These are phyloP conservation scores for Tubosaeta sp. DNA, from an alignment of 768 basidiomycete genomes.

Conservation along the genomic window DNA sequence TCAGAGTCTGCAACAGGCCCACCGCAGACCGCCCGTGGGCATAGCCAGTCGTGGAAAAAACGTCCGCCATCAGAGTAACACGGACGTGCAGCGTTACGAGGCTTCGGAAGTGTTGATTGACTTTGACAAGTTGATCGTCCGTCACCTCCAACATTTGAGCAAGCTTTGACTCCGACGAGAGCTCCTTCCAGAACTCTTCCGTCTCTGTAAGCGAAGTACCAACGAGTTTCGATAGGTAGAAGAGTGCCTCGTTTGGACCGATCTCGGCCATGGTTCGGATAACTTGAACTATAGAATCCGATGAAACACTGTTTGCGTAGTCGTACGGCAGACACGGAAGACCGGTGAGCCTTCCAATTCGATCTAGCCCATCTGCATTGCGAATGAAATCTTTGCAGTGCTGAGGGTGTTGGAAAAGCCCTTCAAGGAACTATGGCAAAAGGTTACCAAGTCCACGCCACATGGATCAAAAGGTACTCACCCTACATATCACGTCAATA, in stretches of 20 bases:
- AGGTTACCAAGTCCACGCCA: slow-evolving; percentile 2
- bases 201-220: slow-evolving; percentile 67
- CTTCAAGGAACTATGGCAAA: slow-evolving; percentile 73
- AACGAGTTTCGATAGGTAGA: slow-evolving; percentile 66
- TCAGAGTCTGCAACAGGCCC: slow-evolving; percentile 69
- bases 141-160: slow-evolving; percentile 52
- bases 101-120: slow-evolving; percentile 64
- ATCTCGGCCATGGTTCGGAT: slow-evolving; percentile 88
- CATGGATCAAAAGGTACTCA: slow-evolving; percentile 33
- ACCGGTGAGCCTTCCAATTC: slow-evolving; percentile 71
- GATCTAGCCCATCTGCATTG: slow-evolving; percentile 65
- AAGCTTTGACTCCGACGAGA: slow-evolving; percentile 56
- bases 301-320: slow-evolving; percentile 78
- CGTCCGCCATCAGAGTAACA: slow-evolving; percentile 78
- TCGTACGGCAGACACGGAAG: slow-evolving; percentile 88
- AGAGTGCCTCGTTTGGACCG: slow-evolving; percentile 70
- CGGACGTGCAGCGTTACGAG: slow-evolving; percentile 76
- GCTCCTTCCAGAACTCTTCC: slow-evolving; percentile 60
- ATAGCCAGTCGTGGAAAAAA: slow-evolving; percentile 80
- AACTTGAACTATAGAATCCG: slow-evolving; percentile 84
- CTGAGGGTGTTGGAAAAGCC: slow-evolving; percentile 86
- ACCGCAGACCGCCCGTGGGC: slow-evolving; percentile 76
- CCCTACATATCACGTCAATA: slow-evolving; percentile 76
- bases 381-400: slow-evolving; percentile 89
- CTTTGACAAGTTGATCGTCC: slow-evolving; percentile 46